phyloP scores from a whole-genome alignment of 306 rosid genomes.

The Cicer chorassanicum region DNA sequence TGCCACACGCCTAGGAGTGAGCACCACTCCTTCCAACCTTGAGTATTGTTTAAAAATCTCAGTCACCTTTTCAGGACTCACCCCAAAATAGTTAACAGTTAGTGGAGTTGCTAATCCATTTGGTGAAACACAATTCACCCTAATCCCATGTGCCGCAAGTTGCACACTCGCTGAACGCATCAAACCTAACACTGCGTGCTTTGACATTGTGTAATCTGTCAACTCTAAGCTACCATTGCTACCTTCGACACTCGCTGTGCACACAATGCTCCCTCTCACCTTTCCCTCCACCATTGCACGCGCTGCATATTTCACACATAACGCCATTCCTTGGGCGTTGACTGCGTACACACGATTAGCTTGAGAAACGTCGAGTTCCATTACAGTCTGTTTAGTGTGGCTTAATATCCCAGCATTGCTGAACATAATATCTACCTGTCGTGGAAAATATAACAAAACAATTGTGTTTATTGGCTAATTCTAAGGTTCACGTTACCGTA shows the following conservation, averaged over 20 bases:
- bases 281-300: conserved; percentile 54
- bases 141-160: conserved; percentile 52
- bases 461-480: no score
- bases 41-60: background rate
- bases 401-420: conserved; percentile 55
- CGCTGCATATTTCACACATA: conserved; percentile 61
- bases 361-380: conserved; percentile 51
- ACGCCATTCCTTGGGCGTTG: conserved; percentile 51
- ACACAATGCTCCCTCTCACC: conserved; percentile 59
- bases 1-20: conserved; percentile 49
- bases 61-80: conserved; percentile 22
- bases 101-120: conserved; percentile 51
- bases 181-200: conserved; percentile 63
- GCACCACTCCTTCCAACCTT: conserved; percentile 48
- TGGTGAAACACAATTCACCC: conserved; percentile 66
- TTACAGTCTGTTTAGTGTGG: conserved; percentile 32
- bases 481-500: no score
- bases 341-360: conserved; percentile 39
- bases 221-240: background rate
- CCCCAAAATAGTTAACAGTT: background rate
- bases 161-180: conserved; percentile 55
- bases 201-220: conserved; percentile 56
- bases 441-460: background rate
- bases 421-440: conserved; percentile 57
- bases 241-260: conserved; percentile 51